Evolutionary conservation across 768 basidiomycete species (phyloP).

Genomic region (Coprinopsis strossmayeri): DNA sequence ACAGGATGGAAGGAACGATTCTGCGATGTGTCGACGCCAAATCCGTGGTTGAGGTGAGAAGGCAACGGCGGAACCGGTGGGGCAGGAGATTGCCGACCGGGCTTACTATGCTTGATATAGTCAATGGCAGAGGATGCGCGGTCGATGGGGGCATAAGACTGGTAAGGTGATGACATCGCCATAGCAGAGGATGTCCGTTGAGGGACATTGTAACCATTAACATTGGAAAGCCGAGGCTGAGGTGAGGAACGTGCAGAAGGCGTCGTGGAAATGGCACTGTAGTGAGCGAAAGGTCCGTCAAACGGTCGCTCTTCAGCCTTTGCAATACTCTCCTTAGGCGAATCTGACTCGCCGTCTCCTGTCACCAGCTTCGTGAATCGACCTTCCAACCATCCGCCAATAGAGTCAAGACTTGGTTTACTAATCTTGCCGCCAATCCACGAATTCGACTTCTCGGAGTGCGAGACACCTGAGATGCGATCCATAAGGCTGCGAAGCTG

Average conservation of each 20-base stretch:
- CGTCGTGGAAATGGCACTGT: slow-evolving; percentile 79
- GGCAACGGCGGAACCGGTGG: neutral
- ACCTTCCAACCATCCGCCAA: slow-evolving; percentile 90
- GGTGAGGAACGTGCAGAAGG: slow-evolving; percentile 76
- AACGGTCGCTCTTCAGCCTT: slow-evolving; percentile 32
- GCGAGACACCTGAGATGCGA: slow-evolving; percentile 65
- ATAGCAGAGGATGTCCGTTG: slow-evolving; percentile 66
- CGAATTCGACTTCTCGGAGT: slow-evolving; percentile 69
- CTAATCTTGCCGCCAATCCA: slow-evolving; percentile 86
- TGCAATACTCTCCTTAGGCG: slow-evolving; percentile 27
- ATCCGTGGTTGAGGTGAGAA: neutral
- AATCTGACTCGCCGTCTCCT: slow-evolving; percentile 69
- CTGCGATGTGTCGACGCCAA: neutral
- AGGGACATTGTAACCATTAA: slow-evolving; percentile 33
- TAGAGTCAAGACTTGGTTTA: slow-evolving; percentile 87
- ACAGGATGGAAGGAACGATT: no score
- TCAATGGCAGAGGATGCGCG: slow-evolving; percentile 78
- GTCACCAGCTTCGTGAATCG: slow-evolving; percentile 92
- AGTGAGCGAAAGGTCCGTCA: slow-evolving; percentile 87
- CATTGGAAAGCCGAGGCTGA: slow-evolving; percentile 38
- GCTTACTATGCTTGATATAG: slow-evolving; percentile 44
- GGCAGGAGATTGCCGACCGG: slow-evolving; percentile 13
- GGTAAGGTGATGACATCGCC: slow-evolving; percentile 46
- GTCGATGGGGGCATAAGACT: slow-evolving; percentile 44
- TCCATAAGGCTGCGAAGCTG: slow-evolving; percentile 76